Evolutionary conservation across 2,329 filamentous ascomycete species (phyloP).

Genomic region (Venturia aucupariae): DNA sequence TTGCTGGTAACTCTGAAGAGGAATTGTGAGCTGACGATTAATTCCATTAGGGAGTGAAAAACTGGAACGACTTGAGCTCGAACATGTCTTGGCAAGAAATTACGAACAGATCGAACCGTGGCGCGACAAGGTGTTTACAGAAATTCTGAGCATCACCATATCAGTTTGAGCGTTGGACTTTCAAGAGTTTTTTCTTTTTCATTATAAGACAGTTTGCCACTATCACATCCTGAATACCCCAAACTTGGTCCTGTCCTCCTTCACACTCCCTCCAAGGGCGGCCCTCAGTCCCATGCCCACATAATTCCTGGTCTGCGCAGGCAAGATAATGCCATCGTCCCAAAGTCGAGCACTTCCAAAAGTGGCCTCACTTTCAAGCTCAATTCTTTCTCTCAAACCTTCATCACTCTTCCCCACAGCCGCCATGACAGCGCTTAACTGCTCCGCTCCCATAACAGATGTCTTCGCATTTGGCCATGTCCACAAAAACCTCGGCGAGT

Average conservation of each 20-base stretch:
- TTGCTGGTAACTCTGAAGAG: too few relatives aligned
- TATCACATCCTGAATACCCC: constrained; percentile 36
- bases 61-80: too few relatives aligned
- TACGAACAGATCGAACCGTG: too few relatives aligned
- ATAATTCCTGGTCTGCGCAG: constrained; percentile 39
- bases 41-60: too few relatives aligned
- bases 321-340: constrained; percentile 51
- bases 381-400: constrained; percentile 72
- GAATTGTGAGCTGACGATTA: too few relatives aligned
- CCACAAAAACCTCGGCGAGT: constrained; percentile 83
- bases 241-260: constrained; percentile 26
- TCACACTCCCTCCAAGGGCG: constrained; percentile 27
- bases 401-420: constrained; percentile 82
- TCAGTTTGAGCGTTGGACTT: too few relatives aligned
- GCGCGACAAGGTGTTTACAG: too few relatives aligned
- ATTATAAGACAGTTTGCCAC: too few relatives aligned
- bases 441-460: constrained; percentile 91
- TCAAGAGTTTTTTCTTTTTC: too few relatives aligned
- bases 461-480: constrained; percentile 98
- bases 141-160: too few relatives aligned
- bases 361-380: constrained; percentile 77
- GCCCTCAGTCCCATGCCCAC: constrained; percentile 40
- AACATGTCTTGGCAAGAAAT: too few relatives aligned
- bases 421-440: constrained; percentile 88
- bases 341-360: constrained; percentile 85